phyloP scores from a whole-genome alignment of 257 asterid genomes.

The Buddleja alternifolia region DNA sequence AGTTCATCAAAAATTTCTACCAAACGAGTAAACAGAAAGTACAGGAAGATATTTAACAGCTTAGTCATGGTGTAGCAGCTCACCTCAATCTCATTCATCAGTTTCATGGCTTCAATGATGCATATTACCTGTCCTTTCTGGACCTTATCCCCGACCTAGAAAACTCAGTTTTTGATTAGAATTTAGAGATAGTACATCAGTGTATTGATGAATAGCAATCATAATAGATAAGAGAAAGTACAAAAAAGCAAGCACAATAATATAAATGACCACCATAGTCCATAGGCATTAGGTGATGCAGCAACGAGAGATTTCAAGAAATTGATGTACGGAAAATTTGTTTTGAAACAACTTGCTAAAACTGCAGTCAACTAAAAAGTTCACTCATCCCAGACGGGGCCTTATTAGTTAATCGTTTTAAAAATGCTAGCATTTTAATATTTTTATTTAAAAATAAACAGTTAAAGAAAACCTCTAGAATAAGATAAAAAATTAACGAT shows the following conservation, averaged over 20 bases:
- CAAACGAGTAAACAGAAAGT: conserved; percentile 5
- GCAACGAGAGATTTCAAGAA: background rate
- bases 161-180: background rate
- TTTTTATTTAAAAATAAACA: background rate
- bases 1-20: background rate
- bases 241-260: background rate
- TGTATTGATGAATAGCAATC: background rate
- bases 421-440: background rate
- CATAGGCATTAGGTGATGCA: background rate
- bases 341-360: background rate
- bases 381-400: background rate
- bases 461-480: background rate
- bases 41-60: conserved; percentile 10
- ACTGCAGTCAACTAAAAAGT: background rate
- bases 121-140: conserved; percentile 52
- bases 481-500: too few species aligned
- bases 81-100: conserved; percentile 59
- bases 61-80: conserved; percentile 2
- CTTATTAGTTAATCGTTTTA: too few species aligned
- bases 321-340: background rate
- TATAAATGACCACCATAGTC: background rate
- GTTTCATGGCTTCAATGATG: conserved; percentile 56
- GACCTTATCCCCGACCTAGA: conserved; percentile 53
- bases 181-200: background rate
- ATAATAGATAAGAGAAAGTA: background rate